Conservation (phyloP, 805 yeast genomes). For the Ogataea degrootiae region DNA sequence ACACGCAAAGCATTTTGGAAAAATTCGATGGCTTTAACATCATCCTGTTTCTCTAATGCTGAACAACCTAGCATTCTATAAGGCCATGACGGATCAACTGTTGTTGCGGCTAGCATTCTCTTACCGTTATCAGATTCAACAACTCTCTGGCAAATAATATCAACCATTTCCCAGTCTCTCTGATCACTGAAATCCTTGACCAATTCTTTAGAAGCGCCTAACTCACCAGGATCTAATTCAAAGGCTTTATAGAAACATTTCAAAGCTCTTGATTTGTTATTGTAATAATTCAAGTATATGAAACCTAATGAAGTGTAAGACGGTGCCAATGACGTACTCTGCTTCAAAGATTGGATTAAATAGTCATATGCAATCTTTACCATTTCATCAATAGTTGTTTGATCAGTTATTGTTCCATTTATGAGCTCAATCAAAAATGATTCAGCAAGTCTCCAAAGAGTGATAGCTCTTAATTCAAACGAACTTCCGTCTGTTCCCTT, state of each 20-base stretch:
- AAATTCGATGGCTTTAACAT: slow-evolving; percentile 77
- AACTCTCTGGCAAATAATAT: slow-evolving; percentile 62
- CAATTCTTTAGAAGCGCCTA: slow-evolving; percentile 67
- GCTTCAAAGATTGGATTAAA: slow-evolving; percentile 59
- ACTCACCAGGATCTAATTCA: slow-evolving; percentile 75
- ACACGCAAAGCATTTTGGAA: slow-evolving; percentile 82
- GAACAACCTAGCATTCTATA: slow-evolving; percentile 81
- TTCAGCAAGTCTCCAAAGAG: slow-evolving; percentile 71
- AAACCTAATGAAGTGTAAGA: slow-evolving; percentile 79
- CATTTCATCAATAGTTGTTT: slow-evolving; percentile 20
- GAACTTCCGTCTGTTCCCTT: slow-evolving; percentile 50
- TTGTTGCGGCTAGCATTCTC: slow-evolving; percentile 36
- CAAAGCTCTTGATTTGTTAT: slow-evolving; percentile 64
- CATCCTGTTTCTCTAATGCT: slow-evolving; percentile 64
- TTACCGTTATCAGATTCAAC: slow-evolving; percentile 59
- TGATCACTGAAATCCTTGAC: slow-evolving; percentile 63
- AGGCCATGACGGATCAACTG: slow-evolving; percentile 66
- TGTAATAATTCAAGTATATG: slow-evolving; percentile 54
- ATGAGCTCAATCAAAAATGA: slow-evolving; percentile 42
- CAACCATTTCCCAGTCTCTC: slow-evolving; percentile 82
- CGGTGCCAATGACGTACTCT: slow-evolving; percentile 63
- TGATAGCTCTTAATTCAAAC: slow-evolving; percentile 51
- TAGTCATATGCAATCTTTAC: slow-evolving; percentile 50
- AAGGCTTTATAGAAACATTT: slow-evolving; percentile 88
- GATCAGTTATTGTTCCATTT: slow-evolving; percentile 9